Evolutionary conservation across 257 asterid species (phyloP), one percentile per base, ranked within the genome.

Genomic region (Capsicum baccatum): DNA sequence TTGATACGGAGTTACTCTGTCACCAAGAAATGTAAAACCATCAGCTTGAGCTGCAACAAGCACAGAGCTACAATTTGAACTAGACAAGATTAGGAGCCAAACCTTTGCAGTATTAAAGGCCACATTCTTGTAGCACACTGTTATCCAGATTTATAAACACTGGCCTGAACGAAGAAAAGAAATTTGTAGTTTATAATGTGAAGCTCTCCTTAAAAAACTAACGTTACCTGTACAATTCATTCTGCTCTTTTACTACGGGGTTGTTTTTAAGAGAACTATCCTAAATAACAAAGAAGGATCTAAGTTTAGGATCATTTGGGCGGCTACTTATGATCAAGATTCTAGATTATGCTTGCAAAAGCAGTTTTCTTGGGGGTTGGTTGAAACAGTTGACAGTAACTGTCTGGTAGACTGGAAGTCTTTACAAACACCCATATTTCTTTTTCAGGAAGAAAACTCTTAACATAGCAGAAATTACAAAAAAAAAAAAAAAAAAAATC

Each of bases 41-140:
- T 84, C 73, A 87, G 86, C 62, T 78, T 42, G 80, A 62, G 57
- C 81, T 56, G 81, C 59, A 48, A 47, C 60, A 73, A 73, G 2
- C 17, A 76, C 81, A 26, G 13, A 50, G 57, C 81, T 21, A 50
- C 1, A 44, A 21, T 16, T 81, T 14, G 21, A 14, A 10, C 16
- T 57, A 21, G 37, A 58, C 0, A 68, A 26, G 84, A 37, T 60
- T 35, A 17, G 3, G 70, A 83, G 54, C 47, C 91, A 59, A 88
- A 95, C 98, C 93, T 95, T 92, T 13, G 97, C 98, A 66, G 98
- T 88, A 83, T 92, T 95, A 74, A 90, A 88, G 59, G 86, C 95
- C 47, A 92, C 98, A 69, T 87, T 92, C 85, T 92, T 90, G 94
- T 98, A 84, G 97, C 87, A 85, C 98, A 95, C 37, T 84, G 83